phyloP scores from a whole-genome alignment of 768 basidiomycete genomes.

The Agaricus subrufescens region DNA sequence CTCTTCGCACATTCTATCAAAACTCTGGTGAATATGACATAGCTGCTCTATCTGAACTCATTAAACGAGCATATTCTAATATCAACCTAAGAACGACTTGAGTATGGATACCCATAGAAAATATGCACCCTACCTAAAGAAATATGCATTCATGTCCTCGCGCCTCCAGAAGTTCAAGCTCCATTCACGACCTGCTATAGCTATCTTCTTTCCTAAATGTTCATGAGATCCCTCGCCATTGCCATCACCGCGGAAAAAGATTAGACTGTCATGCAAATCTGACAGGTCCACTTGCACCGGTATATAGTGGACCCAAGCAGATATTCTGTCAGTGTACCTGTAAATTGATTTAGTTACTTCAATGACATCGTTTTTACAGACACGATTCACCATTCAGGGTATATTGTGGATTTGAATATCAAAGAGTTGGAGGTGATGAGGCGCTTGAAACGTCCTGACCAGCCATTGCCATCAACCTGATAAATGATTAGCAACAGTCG shows the following conservation, averaged over 20 bases:
- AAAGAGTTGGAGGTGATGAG: constrained; percentile 58
- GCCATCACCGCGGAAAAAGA: constrained; percentile 66
- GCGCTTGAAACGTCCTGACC: constrained; percentile 68
- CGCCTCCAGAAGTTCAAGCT: constrained; percentile 42
- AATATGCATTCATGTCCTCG: constrained; percentile 49
- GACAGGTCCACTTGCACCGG: constrained; percentile 59
- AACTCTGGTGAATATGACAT: constrained; percentile 27
- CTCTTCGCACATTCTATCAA: neutral
- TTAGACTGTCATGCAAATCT: constrained; percentile 64
- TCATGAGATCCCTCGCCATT: constrained; percentile 53
- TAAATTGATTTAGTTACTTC: neutral
- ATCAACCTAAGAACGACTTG: constrained; percentile 32
- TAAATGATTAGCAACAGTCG: neutral
- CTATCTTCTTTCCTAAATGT: constrained; percentile 43
- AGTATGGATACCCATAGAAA: neutral
- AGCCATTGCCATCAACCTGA: constrained; percentile 61
- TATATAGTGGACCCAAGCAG: constrained; percentile 72
- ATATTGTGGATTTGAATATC: constrained; percentile 67
- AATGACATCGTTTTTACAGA: neutral
- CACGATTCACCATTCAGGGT: constrained; percentile 60
- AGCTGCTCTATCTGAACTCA: constrained; percentile 38
- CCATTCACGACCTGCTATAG: constrained; percentile 47
- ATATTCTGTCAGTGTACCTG: constrained; percentile 53
- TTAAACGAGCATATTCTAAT: constrained; percentile 50
- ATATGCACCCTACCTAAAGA: constrained; percentile 33